Evolutionary conservation across 2,329 filamentous ascomycete species (phyloP).

Genomic region (Colletotrichum higginsianum): DNA sequence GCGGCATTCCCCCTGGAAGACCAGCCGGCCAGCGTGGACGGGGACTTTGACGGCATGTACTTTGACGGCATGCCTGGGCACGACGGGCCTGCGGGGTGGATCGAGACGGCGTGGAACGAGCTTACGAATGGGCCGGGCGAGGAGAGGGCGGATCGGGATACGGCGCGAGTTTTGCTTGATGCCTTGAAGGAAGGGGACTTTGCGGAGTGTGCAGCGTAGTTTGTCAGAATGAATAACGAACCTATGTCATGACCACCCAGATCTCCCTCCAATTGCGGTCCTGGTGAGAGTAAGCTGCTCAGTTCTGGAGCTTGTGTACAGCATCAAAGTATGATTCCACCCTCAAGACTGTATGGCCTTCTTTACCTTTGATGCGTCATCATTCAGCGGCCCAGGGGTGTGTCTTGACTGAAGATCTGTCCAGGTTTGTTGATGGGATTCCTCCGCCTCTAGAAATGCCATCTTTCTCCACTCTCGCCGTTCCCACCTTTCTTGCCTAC

Average conservation of each 20-base stretch:
- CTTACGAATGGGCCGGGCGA: conserved; percentile 45
- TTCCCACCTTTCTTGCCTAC: too few relatives aligned
- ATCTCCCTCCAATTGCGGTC: too few relatives aligned
- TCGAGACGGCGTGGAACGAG: conserved; percentile 54
- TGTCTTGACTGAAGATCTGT: too few relatives aligned
- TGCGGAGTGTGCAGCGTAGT: conserved; percentile 41
- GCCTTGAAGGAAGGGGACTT: conserved; percentile 52
- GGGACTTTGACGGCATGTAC: conserved; percentile 48
- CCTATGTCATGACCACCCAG: background rate
- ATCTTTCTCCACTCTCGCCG: too few relatives aligned
- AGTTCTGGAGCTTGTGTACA: too few relatives aligned
- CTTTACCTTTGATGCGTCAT: too few relatives aligned
- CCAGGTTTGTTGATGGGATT: too few relatives aligned
- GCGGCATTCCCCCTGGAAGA: conserved; percentile 52
- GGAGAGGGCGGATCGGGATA: conserved; percentile 54
- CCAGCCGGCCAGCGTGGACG: conserved; percentile 44
- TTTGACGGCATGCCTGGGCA: conserved; percentile 49
- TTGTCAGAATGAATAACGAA: background rate
- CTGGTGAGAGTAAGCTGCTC: too few relatives aligned
- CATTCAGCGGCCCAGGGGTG: too few relatives aligned
- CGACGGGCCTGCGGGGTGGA: conserved; percentile 53
- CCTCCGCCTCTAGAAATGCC: too few relatives aligned
- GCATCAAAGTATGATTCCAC: too few relatives aligned
- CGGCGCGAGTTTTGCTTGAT: conserved; percentile 56
- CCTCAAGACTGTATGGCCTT: too few relatives aligned